phyloP scores from a whole-genome alignment of 192 early-diverging fungal genomes.

The Mortierella alpina region DNA sequence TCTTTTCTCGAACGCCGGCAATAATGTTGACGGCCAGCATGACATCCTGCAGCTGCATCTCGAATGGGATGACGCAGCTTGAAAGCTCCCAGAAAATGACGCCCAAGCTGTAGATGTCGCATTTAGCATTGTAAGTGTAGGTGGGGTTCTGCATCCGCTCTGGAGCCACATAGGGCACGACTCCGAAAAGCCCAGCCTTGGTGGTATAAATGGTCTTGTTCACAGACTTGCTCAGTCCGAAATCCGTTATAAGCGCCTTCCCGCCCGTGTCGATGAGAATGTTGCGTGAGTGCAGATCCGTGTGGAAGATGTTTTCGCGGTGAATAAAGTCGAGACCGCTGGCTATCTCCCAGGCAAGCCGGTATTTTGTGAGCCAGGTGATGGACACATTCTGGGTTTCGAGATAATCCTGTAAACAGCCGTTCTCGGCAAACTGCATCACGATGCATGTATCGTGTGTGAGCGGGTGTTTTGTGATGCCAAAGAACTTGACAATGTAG shows the following conservation, averaged over 20 bases:
- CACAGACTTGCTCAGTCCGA: conserved; percentile 53
- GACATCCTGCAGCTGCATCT: conserved; percentile 51
- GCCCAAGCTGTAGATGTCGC: conserved; percentile 57
- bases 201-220: conserved; percentile 51
- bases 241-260: conserved; percentile 56
- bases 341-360: conserved; percentile 53
- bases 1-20: conserved; percentile 54
- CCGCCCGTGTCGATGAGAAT: conserved; percentile 57
- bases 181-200: conserved; percentile 53
- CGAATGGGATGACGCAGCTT: conserved; percentile 52
- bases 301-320: conserved; percentile 56
- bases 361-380: conserved; percentile 52
- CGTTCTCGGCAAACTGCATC: conserved; percentile 58
- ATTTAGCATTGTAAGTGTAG: conserved; percentile 55
- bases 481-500: conserved; percentile 58
- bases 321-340: conserved; percentile 56
- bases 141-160: conserved; percentile 57
- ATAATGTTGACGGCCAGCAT: conserved; percentile 56
- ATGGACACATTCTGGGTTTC: conserved; percentile 46
- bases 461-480: conserved; percentile 55
- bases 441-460: conserved; percentile 55
- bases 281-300: conserved; percentile 50
- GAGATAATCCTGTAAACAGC: conserved; percentile 55
- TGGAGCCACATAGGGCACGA: conserved; percentile 56
- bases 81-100: conserved; percentile 59